Evolutionary conservation across 768 basidiomycete species (phyloP), one percentile per base, ranked within the genome.

Genomic region (Suillus luteus): DNA sequence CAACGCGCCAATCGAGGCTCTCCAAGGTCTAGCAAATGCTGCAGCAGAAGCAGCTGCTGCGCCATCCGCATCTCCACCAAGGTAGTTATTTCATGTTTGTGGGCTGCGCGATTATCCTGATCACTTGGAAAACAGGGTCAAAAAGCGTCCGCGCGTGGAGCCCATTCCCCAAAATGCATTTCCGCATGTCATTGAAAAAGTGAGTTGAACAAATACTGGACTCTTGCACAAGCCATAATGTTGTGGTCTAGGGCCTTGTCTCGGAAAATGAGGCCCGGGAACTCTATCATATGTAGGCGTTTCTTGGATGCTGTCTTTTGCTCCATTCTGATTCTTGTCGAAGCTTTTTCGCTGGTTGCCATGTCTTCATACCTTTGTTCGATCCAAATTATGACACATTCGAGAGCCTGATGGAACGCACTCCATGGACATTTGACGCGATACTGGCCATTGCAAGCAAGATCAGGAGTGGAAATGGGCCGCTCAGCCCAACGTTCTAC

Each of bases 301-400:
- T 24, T 68, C 40, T 10, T 40, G 17, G 38, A 71, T 71, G 59
- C 40, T 31, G 1, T 12, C n/a, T n/a, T 44, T 41, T 66, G 15
- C 19, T 48, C 59, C 11, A 17, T 57, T 40, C 51, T 64, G 19
- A 70, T 33, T 19, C 52, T 55, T 40, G 35, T 64, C 33, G 65
- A 81, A 95, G 93, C 72, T 98, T 96, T 83, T 96, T 96, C 81
- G 89, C 92, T 63, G 95, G 95, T 57, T 97, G 95, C 78, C 92
- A 97, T 80, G 85, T 95, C 74, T 98, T 97, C 82, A 94, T 97
- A 68, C 95, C 96, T 55, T 83, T 97, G 66, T 97, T 96, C 81
- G 95, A 97, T 78, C 91, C 93, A 38, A 79, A 82, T 64, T 96
- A 95, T 78, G 96, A 98, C 81, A 93, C 93, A 17, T 96, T 92